Evolutionary conservation across 1,284 basidiomycete genomes (phyloP).

Genomic region (Trametes hirsuta): DNA sequence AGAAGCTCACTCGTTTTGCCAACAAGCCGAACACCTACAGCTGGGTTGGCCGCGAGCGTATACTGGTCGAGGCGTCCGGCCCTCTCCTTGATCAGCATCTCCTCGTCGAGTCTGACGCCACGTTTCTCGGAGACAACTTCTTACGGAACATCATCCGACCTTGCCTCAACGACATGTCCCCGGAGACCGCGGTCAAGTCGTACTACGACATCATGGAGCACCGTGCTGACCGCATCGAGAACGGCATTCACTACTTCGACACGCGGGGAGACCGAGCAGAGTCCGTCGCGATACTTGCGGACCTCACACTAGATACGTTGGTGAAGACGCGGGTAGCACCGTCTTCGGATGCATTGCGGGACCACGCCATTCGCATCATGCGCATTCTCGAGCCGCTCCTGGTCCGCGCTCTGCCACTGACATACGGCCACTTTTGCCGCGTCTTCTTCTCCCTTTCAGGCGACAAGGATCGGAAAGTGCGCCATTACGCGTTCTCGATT

Average conservation of each 20-base stretch:
- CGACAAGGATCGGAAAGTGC: constrained; percentile 11
- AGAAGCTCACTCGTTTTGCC: constrained; percentile 13
- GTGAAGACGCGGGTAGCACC: constrained; percentile 10
- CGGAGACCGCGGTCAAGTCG: constrained; percentile 9
- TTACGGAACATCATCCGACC: constrained; percentile 20
- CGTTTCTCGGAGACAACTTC: constrained; percentile 22
- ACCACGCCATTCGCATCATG: constrained; percentile 13
- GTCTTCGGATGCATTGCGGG: background rate
- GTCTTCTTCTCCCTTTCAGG: constrained; percentile 14
- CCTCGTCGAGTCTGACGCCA: constrained; percentile 20
- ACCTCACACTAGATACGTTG: constrained; percentile 21
- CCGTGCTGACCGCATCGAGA: constrained; percentile 18
- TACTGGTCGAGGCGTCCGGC: constrained; percentile 16
- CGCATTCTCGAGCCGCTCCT: constrained; percentile 21
- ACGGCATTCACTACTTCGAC: constrained; percentile 16
- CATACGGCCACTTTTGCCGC: constrained; percentile 19
- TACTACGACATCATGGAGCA: constrained; percentile 20
- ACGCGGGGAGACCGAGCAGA: constrained; percentile 7
- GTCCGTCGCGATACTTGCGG: constrained; percentile 18
- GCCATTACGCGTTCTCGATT: constrained; percentile 17
- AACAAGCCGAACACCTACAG: constrained; percentile 23
- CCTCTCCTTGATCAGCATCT: constrained; percentile 17
- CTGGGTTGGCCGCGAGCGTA: constrained; percentile 21
- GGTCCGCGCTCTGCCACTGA: constrained; percentile 9
- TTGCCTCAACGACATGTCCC: constrained; percentile 22